Evolutionary conservation across 228 moss, liverwort and hornwort species (phyloP).

Genomic region (Sphagnum magellanicum): DNA sequence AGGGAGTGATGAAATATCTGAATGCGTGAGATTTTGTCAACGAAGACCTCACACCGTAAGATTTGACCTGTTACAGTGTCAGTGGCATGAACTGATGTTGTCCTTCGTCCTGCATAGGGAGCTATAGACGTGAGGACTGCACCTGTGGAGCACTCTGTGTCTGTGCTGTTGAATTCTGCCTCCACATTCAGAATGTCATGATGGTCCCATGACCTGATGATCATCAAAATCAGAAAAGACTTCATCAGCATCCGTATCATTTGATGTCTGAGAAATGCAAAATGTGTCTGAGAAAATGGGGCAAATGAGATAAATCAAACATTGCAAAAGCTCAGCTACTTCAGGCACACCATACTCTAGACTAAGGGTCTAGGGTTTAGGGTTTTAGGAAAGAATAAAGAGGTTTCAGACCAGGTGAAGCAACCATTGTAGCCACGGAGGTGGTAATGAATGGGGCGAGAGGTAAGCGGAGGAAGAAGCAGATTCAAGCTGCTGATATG

Average conservation of each 20-base stretch:
- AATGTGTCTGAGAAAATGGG: too few relatives aligned
- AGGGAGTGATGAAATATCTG: constrained; percentile 97
- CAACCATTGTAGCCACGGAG: constrained; percentile 88
- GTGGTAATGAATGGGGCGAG: constrained; percentile 66
- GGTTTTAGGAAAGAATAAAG: too few relatives aligned
- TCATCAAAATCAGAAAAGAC: too few relatives aligned
- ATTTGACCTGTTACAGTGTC: constrained; percentile 73
- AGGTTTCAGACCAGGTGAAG: constrained; percentile 64
- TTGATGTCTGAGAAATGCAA: too few relatives aligned
- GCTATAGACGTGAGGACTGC: constrained; percentile 81
- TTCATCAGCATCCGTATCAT: too few relatives aligned
- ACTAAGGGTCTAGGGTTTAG: too few relatives aligned
- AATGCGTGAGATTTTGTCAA: constrained; percentile 86
- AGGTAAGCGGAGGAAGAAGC: constrained; percentile 78
- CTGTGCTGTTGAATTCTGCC: constrained; percentile 78
- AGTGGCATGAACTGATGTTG: constrained; percentile 88
- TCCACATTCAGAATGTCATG: constrained; percentile 81
- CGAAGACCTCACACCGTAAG: constrained; percentile 90
- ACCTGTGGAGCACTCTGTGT: constrained; percentile 71
- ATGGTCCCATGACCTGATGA: constrained; percentile 83
- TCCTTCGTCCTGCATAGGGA: constrained; percentile 63
- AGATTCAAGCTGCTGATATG: constrained; percentile 93
- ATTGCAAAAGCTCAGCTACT: too few relatives aligned
- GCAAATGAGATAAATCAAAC: too few relatives aligned
- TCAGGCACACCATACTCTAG: too few relatives aligned